These are phyloP conservation scores for Ashbya aceris DNA, from an alignment of 1,139 yeast genomes.

Conservation along the genomic window DNA sequence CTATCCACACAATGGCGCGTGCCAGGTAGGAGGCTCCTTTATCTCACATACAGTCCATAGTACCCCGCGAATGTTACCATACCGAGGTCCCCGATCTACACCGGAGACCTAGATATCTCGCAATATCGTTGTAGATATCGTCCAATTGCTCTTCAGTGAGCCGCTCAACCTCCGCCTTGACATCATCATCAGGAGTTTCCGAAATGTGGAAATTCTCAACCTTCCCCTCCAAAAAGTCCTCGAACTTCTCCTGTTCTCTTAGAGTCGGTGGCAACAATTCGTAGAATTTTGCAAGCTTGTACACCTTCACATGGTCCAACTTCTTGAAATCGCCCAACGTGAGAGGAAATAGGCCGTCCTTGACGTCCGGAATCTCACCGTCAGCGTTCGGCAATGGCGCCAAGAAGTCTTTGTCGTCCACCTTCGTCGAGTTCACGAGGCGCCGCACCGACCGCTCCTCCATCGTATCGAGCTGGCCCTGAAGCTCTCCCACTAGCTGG, in stretches of 20 bases:
- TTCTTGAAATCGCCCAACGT: slow-evolving; percentile 46
- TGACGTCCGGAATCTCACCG: slow-evolving; percentile 55
- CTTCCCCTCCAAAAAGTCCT: slow-evolving; percentile 40
- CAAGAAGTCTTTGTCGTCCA: slow-evolving; percentile 34
- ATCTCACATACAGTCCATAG: no score
- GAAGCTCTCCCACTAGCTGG: slow-evolving; percentile 79
- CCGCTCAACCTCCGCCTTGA: slow-evolving; percentile 24
- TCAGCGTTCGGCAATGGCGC: slow-evolving; percentile 60
- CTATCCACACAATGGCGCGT: no score
- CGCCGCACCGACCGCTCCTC: slow-evolving; percentile 61
- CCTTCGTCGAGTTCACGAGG: slow-evolving; percentile 41
- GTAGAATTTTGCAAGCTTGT: slow-evolving; percentile 57
- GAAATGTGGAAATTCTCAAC: slow-evolving; percentile 29
- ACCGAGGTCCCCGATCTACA: slow-evolving; percentile 43
- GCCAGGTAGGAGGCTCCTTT: no score
- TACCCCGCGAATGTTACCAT: slow-evolving; percentile 32
- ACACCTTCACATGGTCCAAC: slow-evolving; percentile 38
- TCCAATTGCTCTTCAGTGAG: slow-evolving; percentile 34
- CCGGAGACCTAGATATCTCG: slow-evolving; percentile 59
- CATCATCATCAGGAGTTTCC: slow-evolving; percentile 22
- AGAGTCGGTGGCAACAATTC: slow-evolving; percentile 50
- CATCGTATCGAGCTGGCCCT: slow-evolving; percentile 66
- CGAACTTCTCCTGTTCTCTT: slow-evolving; percentile 40
- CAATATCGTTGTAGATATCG: slow-evolving; percentile 51
- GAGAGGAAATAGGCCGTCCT: slow-evolving; percentile 44